Conservation (phyloP, 2,329 filamentous ascomycete genomes). For the Cryphonectria nitschkei region DNA sequence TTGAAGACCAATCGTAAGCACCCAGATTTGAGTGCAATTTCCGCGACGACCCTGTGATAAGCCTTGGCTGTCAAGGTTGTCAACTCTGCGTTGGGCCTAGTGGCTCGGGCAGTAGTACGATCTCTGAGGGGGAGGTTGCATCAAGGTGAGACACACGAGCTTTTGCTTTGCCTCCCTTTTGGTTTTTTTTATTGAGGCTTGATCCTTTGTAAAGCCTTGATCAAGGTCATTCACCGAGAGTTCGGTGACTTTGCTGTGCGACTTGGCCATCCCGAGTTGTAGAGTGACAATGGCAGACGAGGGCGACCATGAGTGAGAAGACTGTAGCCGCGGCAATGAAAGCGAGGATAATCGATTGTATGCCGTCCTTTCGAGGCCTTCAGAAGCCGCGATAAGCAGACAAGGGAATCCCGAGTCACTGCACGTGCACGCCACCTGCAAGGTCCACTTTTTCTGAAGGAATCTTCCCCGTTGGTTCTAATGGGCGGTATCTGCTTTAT, state of each 20-base stretch:
- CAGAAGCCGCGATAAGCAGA: background rate
- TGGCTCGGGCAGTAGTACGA: background rate
- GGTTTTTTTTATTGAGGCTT: constrained; percentile 1
- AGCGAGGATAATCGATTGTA: background rate
- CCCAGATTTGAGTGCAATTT: background rate
- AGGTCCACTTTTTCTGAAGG: background rate
- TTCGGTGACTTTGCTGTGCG: background rate
- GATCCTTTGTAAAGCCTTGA: background rate
- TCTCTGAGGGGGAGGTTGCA: background rate
- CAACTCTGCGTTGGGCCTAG: background rate
- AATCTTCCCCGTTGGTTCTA: background rate
- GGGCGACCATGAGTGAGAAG: background rate
- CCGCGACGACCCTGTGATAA: background rate
- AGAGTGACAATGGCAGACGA: background rate
- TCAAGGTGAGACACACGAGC: background rate
- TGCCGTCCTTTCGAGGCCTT: background rate
- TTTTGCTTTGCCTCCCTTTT: background rate
- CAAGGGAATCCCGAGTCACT: background rate
- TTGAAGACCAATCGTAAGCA: background rate
- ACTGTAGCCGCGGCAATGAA: background rate
- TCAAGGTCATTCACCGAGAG: background rate
- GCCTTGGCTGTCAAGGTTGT: constrained; percentile 4
- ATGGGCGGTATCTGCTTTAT: background rate
- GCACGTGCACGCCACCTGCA: background rate
- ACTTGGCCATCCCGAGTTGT: too few relatives aligned